phyloP scores from a whole-genome alignment of 1,284 basidiomycete genomes.

The Mycena citricolor region DNA sequence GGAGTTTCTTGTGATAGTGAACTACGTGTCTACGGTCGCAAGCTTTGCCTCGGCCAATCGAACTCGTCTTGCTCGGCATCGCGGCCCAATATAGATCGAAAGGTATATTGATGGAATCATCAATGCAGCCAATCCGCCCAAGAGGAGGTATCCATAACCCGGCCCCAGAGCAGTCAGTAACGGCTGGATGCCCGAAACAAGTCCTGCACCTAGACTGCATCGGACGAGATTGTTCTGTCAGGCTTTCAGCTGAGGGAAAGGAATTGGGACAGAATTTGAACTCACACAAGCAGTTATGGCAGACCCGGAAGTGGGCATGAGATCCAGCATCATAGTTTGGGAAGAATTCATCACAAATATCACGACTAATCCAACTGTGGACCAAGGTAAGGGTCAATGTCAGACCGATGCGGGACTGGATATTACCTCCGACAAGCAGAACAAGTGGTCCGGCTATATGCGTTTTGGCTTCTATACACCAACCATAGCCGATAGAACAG shows the following conservation, averaged over 20 bases:
- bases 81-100: conserved; percentile 38
- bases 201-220: conserved; percentile 45
- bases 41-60: too few species aligned
- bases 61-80: conserved; percentile 21
- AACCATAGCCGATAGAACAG: conserved; percentile 60
- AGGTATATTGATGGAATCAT: conserved; percentile 39
- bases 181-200: conserved; percentile 48
- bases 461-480: conserved; percentile 53
- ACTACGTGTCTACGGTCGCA: too few species aligned
- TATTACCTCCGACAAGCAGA: conserved; percentile 55
- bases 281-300: conserved; percentile 63
- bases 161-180: conserved; percentile 43
- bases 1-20: too few species aligned
- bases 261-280: background rate
- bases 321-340: conserved; percentile 63
- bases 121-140: conserved; percentile 40
- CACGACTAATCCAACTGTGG: conserved; percentile 49
- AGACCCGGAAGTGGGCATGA: conserved; percentile 57
- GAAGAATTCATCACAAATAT: conserved; percentile 45
- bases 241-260: too few species aligned
- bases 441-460: conserved; percentile 60
- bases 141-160: conserved; percentile 52
- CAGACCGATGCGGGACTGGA: conserved; percentile 29
- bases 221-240: conserved; percentile 51
- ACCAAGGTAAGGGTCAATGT: conserved; percentile 20